phyloP scores from a whole-genome alignment of 164 flowering plant genomes.

The Berberis vulgaris region DNA sequence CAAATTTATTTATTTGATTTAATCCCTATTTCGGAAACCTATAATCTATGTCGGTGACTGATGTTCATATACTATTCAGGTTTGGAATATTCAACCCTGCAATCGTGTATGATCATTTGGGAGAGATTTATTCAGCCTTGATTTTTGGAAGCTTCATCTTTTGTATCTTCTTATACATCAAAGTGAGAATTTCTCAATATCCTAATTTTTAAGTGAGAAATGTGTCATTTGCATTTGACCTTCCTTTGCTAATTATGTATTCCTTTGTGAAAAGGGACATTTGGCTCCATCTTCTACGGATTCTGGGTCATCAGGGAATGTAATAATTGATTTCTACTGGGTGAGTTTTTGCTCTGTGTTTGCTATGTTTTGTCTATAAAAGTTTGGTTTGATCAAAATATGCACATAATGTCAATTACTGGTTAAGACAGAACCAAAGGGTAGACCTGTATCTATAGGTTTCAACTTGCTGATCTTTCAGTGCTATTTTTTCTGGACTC shows the following conservation, averaged over 20 bases:
- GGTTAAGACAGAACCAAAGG: too few relatives aligned
- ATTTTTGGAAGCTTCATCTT: slow-evolving; percentile 90
- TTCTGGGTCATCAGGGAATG: slow-evolving; percentile 87
- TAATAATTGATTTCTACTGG: slow-evolving; percentile 92
- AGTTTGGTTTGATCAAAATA: background rate
- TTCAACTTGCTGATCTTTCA: too few relatives aligned
- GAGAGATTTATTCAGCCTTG: slow-evolving; percentile 90
- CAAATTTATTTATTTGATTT: too few relatives aligned
- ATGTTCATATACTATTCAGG: slow-evolving; percentile 32
- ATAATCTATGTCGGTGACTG: too few relatives aligned
- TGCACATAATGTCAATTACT: background rate
- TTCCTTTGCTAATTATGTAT: slow-evolving; percentile 7
- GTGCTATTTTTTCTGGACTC: too few relatives aligned
- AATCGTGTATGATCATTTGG: slow-evolving; percentile 89
- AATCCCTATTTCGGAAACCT: too few relatives aligned
- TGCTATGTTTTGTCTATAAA: background rate
- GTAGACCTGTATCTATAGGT: too few relatives aligned
- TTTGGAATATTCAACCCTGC: slow-evolving; percentile 87
- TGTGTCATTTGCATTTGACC: background rate
- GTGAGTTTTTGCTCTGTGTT: slow-evolving; percentile 29
- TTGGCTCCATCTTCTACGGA: slow-evolving; percentile 96
- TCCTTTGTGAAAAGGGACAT: slow-evolving; percentile 55
- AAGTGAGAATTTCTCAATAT: slow-evolving; percentile 43
- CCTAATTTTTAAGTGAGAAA: background rate
- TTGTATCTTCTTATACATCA: slow-evolving; percentile 80